Evolutionary conservation across 75 land plant genomes (phyloP).

Genomic region (Gnetum montanum): DNA sequence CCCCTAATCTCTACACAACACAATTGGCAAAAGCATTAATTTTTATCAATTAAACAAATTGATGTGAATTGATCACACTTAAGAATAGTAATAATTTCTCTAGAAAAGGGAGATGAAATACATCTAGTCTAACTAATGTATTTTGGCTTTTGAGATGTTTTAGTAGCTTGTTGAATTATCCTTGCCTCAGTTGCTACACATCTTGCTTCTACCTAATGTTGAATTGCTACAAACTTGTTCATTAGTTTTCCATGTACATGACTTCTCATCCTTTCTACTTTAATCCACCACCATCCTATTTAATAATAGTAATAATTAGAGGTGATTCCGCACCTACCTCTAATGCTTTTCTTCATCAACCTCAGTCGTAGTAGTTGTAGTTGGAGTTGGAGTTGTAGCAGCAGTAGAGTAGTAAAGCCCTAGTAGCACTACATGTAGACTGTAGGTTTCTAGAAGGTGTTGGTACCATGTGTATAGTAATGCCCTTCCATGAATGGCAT

Average conservation of each 20-base stretch:
- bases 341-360: too few relatives aligned
- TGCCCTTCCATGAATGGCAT: too few relatives aligned
- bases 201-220: conserved; percentile 74
- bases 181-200: conserved; percentile 67
- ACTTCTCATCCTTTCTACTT: conserved; percentile 68
- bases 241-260: conserved; percentile 75
- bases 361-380: too few relatives aligned
- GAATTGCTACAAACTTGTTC: conserved; percentile 76
- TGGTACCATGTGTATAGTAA: too few relatives aligned
- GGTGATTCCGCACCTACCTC: too few relatives aligned
- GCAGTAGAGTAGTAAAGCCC: too few relatives aligned
- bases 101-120: conserved; percentile 38
- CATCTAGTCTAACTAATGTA: conserved; percentile 61
- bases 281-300: conserved; percentile 74
- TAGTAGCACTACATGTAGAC: too few relatives aligned
- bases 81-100: conserved; percentile 34
- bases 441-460: too few relatives aligned
- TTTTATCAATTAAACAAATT: not conserved
- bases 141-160: conserved; percentile 54
- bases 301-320: too few relatives aligned
- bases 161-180: conserved; percentile 57
- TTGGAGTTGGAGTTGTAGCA: too few relatives aligned
- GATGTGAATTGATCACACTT: not conserved
- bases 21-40: not conserved
- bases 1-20: not conserved